These are phyloP conservation scores for Blastobotrys parvus DNA, from an alignment of 805 yeast species.

Conservation along the genomic window DNA sequence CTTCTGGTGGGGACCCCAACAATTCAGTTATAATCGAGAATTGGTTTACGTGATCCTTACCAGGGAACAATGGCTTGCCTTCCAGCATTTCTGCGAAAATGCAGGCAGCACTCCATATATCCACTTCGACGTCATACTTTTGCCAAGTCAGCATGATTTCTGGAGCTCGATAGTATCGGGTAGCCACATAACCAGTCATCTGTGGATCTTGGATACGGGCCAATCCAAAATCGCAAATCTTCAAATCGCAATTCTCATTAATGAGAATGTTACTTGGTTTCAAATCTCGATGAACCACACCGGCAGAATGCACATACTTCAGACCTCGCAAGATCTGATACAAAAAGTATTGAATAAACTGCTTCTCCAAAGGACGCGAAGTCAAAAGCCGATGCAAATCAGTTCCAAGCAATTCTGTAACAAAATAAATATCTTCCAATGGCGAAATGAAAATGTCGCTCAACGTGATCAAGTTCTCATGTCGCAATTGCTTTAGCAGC, in stretches of 20 bases:
- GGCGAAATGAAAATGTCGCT: constrained; percentile 73
- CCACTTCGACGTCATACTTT: constrained; percentile 92
- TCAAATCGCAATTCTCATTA: constrained; percentile 84
- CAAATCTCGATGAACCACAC: constrained; percentile 83
- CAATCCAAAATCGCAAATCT: constrained; percentile 88
- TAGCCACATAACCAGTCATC: constrained; percentile 97
- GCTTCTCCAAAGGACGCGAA: constrained; percentile 89
- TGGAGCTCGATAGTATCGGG: constrained; percentile 94
- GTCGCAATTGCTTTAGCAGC: constrained; percentile 83
- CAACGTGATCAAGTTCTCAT: constrained; percentile 86
- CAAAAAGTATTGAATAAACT: constrained; percentile 91
- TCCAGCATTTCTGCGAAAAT: constrained; percentile 96
- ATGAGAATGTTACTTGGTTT: constrained; percentile 75
- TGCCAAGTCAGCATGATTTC: constrained; percentile 99
- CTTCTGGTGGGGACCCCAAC: constrained; percentile 92
- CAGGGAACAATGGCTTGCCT: constrained; percentile 95
- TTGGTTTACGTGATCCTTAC: constrained; percentile 97
- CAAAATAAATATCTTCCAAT: constrained; percentile 87
- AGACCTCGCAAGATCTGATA: constrained; percentile 87
- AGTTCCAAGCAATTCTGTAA: constrained; percentile 94
- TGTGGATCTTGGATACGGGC: constrained; percentile 98
- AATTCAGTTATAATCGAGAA: constrained; percentile 94
- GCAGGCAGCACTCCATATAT: constrained; percentile 97
- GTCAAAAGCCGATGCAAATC: constrained; percentile 87
- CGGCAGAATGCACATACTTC: constrained; percentile 86